Evolutionary conservation across 2,329 filamentous ascomycete species (phyloP).

Genomic region (Ophiostoma ips): DNA sequence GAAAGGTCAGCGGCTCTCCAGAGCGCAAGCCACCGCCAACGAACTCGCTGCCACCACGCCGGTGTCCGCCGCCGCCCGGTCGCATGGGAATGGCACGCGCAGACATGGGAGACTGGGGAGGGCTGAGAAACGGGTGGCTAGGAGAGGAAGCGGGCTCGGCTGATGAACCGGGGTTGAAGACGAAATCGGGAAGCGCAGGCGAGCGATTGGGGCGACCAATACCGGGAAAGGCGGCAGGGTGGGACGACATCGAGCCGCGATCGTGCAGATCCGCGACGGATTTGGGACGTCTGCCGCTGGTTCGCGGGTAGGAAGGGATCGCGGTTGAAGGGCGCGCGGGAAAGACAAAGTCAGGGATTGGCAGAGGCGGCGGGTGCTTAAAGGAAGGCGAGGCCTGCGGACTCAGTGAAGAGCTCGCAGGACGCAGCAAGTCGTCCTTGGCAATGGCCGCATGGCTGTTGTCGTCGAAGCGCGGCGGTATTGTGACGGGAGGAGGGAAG

Average conservation of each 20-base stretch:
- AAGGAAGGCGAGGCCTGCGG: slow-evolving; percentile 21
- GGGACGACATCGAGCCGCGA: slow-evolving; percentile 10
- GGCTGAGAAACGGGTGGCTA: slow-evolving; percentile 32
- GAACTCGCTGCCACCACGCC: slow-evolving; percentile 73
- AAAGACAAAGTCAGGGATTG: slow-evolving; percentile 51
- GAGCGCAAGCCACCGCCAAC: slow-evolving; percentile 57
- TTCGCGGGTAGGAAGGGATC: slow-evolving; percentile 33
- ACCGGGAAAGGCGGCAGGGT: not conserved
- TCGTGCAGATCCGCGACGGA: slow-evolving; percentile 36
- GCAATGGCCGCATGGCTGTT: not conserved
- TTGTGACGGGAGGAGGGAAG: slow-evolving; percentile 17
- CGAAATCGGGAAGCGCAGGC: slow-evolving; percentile 38
- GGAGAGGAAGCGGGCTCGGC: slow-evolving; percentile 19
- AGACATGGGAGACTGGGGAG: slow-evolving; percentile 41
- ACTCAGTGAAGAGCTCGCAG: slow-evolving; percentile 15
- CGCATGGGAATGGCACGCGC: slow-evolving; percentile 36
- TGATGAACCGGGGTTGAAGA: slow-evolving; percentile 31
- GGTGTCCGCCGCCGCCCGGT: slow-evolving; percentile 55
- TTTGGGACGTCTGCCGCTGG: slow-evolving; percentile 35
- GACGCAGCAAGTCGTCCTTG: slow-evolving; percentile 8
- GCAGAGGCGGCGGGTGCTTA: slow-evolving; percentile 19
- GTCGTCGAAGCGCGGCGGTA: slow-evolving; percentile 18
- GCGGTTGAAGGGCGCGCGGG: slow-evolving; percentile 35
- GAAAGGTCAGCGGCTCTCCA: slow-evolving; percentile 42
- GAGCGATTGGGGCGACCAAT: slow-evolving; percentile 19